These are phyloP conservation scores for Phytophthora citricola DNA, from an alignment of 352 stramenopile species.

Conservation along the genomic window DNA sequence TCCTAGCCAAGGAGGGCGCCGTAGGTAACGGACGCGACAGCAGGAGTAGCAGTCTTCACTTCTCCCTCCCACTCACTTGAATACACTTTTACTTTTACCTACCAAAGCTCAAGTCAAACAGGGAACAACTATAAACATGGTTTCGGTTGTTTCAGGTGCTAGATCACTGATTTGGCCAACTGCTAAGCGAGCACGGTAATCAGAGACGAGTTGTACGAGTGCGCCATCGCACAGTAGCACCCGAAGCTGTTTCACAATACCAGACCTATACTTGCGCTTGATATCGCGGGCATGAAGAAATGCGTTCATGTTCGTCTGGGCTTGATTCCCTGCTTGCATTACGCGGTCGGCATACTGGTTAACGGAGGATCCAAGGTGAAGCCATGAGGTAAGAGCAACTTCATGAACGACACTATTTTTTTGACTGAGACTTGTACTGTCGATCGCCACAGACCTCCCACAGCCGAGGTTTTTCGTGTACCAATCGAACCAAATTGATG, in stretches of 20 bases:
- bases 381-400: constrained; percentile 11
- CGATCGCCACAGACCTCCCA: constrained; percentile 6
- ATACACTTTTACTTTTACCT: neutral
- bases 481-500: constrained; percentile 11
- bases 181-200: too few relatives aligned
- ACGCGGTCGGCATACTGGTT: neutral
- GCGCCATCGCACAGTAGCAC: too few relatives aligned
- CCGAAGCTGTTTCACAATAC: too few relatives aligned
- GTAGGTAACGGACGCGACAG: neutral
- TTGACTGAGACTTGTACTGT: constrained; percentile 12
- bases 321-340: neutral
- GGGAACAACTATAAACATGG: too few relatives aligned
- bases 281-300: constrained; percentile 4
- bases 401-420: constrained; percentile 14
- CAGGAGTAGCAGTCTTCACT: neutral
- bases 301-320: constrained; percentile 7
- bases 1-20: neutral
- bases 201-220: too few relatives aligned
- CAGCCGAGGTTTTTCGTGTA: neutral
- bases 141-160: too few relatives aligned
- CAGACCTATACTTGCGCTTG: constrained; percentile 9
- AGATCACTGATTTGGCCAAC: too few relatives aligned
- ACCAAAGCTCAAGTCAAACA: too few relatives aligned
- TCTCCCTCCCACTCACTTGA: neutral
- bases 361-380: constrained; percentile 1